A percentile compares a stretch with the other conserved stretches of the same genome.
Conservation (phyloP, 371 early-diverging fungal genomes). For the Amoeboaphelidium occidentale region DNA sequence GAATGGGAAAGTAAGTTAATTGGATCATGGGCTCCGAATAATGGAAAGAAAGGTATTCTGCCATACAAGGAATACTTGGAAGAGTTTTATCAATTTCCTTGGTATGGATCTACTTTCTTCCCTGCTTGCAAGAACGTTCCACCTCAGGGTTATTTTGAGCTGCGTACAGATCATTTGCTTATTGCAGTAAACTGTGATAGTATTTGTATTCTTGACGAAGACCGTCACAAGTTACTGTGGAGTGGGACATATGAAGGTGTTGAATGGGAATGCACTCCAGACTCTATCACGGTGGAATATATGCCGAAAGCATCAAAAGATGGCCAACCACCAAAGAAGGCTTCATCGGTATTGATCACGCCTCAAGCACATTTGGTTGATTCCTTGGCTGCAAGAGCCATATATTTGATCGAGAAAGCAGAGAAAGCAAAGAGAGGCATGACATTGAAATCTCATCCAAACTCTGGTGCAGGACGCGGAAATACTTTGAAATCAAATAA, state of each 20-base stretch:
- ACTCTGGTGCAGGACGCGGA: no score
- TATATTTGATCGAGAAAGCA: background rate
- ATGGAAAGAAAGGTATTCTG: background rate
- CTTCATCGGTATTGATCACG: background rate
- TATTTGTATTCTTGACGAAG: background rate
- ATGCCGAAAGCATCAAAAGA: background rate
- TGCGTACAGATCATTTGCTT: background rate
- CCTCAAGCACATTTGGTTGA: background rate
- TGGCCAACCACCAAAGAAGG: background rate
- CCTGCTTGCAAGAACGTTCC: background rate
- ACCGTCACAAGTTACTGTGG: background rate
- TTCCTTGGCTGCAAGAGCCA: background rate
- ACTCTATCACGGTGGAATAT: background rate
- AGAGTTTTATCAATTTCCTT: background rate
- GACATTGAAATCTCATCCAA: no score
- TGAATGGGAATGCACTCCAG: background rate
- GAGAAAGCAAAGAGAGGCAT: no score
- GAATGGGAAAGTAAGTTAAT: background rate
- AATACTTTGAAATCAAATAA: no score
- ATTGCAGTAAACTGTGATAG: background rate
- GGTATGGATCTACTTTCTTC: background rate
- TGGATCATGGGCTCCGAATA: background rate
- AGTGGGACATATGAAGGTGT: background rate
- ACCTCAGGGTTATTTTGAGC: background rate
- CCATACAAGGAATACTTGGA: background rate